These are phyloP conservation scores for Paecilomyces fulvus DNA, from an alignment of 2,329 filamentous ascomycete genomes.

Conservation along the genomic window DNA sequence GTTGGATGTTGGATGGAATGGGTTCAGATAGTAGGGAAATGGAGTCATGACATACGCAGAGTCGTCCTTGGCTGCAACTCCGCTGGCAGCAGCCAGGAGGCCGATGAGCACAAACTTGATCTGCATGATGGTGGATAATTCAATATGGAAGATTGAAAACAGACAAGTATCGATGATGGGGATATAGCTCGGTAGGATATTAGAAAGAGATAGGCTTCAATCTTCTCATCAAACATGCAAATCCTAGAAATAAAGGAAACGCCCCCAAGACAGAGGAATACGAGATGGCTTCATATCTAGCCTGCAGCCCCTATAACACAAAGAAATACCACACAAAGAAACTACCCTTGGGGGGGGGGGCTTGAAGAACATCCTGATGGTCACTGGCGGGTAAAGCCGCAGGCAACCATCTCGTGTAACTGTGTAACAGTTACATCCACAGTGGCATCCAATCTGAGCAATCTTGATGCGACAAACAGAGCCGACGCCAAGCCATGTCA, in stretches of 20 bases:
- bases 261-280: neutral
- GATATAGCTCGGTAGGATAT: neutral
- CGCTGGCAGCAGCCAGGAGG: neutral
- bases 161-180: neutral
- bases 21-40: neutral
- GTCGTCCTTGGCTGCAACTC: neutral
- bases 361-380: neutral
- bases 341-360: neutral
- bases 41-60: neutral
- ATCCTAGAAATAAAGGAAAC: neutral
- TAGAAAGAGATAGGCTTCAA: neutral
- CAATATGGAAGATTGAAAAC: neutral
- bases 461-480: neutral
- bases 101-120: neutral
- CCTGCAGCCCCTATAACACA: neutral
- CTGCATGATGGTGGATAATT: neutral
- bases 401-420: neutral
- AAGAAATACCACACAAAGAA: neutral
- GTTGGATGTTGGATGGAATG: neutral
- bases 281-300: neutral
- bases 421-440: neutral
- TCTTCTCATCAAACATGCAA: neutral
- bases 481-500: neutral
- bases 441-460: neutral
- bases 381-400: neutral